Conservation (phyloP, 371 early-diverging fungal species). For the Mortierella polycephala region DNA sequence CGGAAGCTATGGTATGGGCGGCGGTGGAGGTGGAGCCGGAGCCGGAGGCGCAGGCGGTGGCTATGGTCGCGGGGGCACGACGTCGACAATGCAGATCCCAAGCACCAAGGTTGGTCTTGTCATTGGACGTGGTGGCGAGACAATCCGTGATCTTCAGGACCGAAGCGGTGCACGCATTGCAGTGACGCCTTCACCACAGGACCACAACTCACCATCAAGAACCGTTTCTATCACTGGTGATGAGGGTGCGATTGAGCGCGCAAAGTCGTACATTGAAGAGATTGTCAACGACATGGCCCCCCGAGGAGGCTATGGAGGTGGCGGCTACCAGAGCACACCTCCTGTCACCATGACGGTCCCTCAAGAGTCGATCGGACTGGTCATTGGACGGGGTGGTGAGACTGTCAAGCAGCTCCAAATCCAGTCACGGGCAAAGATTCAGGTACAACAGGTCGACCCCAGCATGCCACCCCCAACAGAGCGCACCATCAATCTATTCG, state of each 20-base stretch:
- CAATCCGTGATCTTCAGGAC: slow-evolving; percentile 85
- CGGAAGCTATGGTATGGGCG: slow-evolving; percentile 57
- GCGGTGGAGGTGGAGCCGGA: slow-evolving; percentile 70
- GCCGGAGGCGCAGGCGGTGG: slow-evolving; percentile 53
- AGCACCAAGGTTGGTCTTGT: slow-evolving; percentile 84
- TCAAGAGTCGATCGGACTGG: slow-evolving; percentile 77
- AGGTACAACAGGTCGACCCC: slow-evolving; percentile 69
- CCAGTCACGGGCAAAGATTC: slow-evolving; percentile 84
- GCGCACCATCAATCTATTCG: slow-evolving; percentile 55
- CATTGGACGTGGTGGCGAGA: slow-evolving; percentile 92
- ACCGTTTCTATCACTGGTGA: slow-evolving; percentile 79
- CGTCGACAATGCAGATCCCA: slow-evolving; percentile 68
- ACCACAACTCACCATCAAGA: slow-evolving; percentile 65
- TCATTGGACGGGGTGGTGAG: slow-evolving; percentile 90
- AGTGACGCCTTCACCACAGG: slow-evolving; percentile 78
- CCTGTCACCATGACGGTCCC: slow-evolving; percentile 74
- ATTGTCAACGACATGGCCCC: slow-evolving; percentile 67
- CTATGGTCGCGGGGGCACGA: slow-evolving; percentile 48
- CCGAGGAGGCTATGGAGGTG: slow-evolving; percentile 25
- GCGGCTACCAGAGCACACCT: slow-evolving; percentile 37
- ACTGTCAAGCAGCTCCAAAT: slow-evolving; percentile 87
- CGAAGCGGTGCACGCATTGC: slow-evolving; percentile 85
- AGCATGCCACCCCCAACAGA: slow-evolving; percentile 54
- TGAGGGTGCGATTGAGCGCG: slow-evolving; percentile 75
- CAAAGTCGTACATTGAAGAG: slow-evolving; percentile 82